A percentile compares a stretch with the other conserved stretches of the same genome.
phyloP scores from a whole-genome alignment of 371 early-diverging fungal species.

The Mucor sp. region DNA sequence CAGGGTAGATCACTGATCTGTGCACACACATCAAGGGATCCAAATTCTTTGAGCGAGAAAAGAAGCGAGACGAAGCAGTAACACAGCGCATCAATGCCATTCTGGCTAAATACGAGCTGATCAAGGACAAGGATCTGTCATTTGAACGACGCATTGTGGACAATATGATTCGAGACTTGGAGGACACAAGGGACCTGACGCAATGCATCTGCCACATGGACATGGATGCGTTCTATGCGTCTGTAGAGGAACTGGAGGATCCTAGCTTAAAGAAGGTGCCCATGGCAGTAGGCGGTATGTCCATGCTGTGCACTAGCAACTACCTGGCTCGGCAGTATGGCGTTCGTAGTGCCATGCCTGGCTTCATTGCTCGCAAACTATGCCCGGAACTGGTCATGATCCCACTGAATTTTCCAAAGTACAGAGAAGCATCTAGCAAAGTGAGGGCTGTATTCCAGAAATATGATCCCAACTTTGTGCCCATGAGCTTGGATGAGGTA shows the following conservation, averaged over 20 bases:
- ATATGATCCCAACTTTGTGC: constrained; percentile 62
- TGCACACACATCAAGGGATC: constrained; percentile 46
- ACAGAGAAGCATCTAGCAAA: constrained; percentile 45
- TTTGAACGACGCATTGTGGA: constrained; percentile 44
- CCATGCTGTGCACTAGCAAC: constrained; percentile 73
- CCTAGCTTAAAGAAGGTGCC: constrained; percentile 60
- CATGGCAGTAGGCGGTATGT: constrained; percentile 71
- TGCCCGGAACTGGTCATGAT: constrained; percentile 67
- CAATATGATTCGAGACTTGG: constrained; percentile 42
- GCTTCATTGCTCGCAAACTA: constrained; percentile 63
- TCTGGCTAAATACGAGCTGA: constrained; percentile 41
- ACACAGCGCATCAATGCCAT: constrained; percentile 49
- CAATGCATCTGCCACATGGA: constrained; percentile 66
- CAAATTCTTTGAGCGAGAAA: constrained; percentile 60
- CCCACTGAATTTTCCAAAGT: constrained; percentile 57
- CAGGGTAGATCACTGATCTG: neutral
- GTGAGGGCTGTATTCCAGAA: constrained; percentile 50
- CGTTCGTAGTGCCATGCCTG: constrained; percentile 73
- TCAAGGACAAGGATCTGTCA: constrained; percentile 44
- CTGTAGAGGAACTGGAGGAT: constrained; percentile 69
- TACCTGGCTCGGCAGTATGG: constrained; percentile 69
- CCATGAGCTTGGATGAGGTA: constrained; percentile 68
- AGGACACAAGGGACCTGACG: constrained; percentile 46
- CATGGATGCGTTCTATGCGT: constrained; percentile 77
- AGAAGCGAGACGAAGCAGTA: constrained; percentile 46